These are phyloP conservation scores for Pterocarpus macrocarpus DNA, from an alignment of 306 rosid species.

Conservation along the genomic window DNA sequence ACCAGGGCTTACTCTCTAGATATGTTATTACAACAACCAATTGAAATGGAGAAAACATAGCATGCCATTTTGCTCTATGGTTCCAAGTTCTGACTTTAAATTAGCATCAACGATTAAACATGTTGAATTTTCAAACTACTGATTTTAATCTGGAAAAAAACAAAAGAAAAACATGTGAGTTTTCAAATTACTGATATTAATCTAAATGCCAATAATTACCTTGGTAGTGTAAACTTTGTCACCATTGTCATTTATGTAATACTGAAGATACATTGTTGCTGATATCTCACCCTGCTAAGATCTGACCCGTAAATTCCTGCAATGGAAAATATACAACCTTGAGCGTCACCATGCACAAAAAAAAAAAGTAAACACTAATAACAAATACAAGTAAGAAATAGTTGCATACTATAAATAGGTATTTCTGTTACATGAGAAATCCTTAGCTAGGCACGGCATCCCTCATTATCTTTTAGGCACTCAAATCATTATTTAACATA, in stretches of 20 bases:
- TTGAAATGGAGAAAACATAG: slow-evolving; percentile 18
- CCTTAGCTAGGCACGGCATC: no score
- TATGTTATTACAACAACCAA: not conserved
- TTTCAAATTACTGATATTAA: not conserved
- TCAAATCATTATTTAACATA: no score
- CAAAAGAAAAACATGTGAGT: not conserved
- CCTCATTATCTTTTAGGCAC: no score
- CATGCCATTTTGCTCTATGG: slow-evolving; percentile 3
- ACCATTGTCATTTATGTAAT: slow-evolving; percentile 51
- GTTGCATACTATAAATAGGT: no score
- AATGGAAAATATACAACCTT: slow-evolving; percentile 12
- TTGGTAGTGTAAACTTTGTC: slow-evolving; percentile 50
- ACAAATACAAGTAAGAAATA: not conserved
- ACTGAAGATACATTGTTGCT: slow-evolving; percentile 50
- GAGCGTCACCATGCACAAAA: not conserved
- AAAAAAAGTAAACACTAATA: not conserved
- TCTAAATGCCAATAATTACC: slow-evolving; percentile 40
- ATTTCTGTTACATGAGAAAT: no score
- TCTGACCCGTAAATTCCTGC: slow-evolving; percentile 10
- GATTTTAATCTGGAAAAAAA: slow-evolving; percentile 35
- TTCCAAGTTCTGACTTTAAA: not conserved
- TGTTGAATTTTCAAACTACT: not conserved
- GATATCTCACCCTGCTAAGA: not conserved
- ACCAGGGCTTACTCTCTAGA: not conserved
- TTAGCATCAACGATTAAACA: not conserved